phyloP scores from a whole-genome alignment of 1,139 yeast genomes.

The Hyphopichia burtonii region DNA sequence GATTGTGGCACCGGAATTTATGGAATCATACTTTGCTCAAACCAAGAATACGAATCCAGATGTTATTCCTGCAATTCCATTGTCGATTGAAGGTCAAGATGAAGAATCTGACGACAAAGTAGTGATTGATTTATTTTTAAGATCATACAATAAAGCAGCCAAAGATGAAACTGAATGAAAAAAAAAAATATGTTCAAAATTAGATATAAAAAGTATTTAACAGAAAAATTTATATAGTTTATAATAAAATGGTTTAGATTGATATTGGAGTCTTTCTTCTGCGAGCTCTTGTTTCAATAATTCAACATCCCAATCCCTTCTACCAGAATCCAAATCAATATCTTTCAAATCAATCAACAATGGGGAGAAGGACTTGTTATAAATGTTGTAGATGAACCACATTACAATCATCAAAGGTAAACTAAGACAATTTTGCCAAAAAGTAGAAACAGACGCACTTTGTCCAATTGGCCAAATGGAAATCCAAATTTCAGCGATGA shows the following conservation, averaged over 20 bases:
- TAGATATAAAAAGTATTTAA: constrained; percentile 12
- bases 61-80: neutral
- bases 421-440: constrained; percentile 50
- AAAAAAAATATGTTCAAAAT: neutral
- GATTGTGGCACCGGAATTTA: constrained; percentile 1
- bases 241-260: constrained; percentile 26
- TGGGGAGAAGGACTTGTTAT: constrained; percentile 23
- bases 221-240: constrained; percentile 41
- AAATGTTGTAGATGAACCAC: constrained; percentile 33
- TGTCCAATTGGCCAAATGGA: constrained; percentile 44
- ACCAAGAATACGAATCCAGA: constrained; percentile 1
- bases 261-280: constrained; percentile 34
- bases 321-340: constrained; percentile 53
- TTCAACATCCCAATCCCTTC: constrained; percentile 47
- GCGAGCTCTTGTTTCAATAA: constrained; percentile 45
- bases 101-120: constrained; percentile 3
- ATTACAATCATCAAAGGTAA: constrained; percentile 46
- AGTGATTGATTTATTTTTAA: constrained; percentile 1
- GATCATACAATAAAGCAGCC: neutral
- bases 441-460: constrained; percentile 27
- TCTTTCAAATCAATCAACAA: constrained; percentile 34
- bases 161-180: neutral
- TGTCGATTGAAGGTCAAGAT: constrained; percentile 1
- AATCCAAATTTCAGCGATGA: constrained; percentile 49
- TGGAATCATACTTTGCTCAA: constrained; percentile 1